phyloP scores from a whole-genome alignment of 345 rosid genomes.

The Linum trigynum region DNA sequence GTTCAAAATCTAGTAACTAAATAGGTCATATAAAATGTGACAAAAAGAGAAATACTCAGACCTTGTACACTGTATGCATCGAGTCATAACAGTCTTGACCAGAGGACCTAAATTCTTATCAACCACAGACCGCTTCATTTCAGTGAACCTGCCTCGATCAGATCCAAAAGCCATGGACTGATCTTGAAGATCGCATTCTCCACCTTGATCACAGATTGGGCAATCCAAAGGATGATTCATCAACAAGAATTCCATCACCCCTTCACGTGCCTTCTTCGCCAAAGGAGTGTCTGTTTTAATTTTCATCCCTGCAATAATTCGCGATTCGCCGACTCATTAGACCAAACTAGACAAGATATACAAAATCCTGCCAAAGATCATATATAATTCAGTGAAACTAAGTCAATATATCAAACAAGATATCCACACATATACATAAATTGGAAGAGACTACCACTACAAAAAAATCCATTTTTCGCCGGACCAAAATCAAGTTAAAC shows the following conservation, averaged over 20 bases:
- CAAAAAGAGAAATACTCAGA: constrained; percentile 13
- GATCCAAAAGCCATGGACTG: constrained; percentile 99
- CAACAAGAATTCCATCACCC: constrained; percentile 94
- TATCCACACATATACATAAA: no score
- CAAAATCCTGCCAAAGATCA: no score
- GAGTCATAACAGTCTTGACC: constrained; percentile 99
- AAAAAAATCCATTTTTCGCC: no score
- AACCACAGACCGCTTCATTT: constrained; percentile 92
- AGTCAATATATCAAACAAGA: no score
- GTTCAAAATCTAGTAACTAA: background rate
- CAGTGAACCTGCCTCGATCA: constrained; percentile 94
- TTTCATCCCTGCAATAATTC: constrained; percentile 68
- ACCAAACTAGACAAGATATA: background rate
- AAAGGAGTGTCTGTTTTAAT: constrained; percentile 91
- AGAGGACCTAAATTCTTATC: constrained; percentile 98
- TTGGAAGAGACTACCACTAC: no score
- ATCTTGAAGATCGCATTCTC: constrained; percentile 98
- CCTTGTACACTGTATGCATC: constrained; percentile 99
- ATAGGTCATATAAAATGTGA: background rate
- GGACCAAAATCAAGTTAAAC: no score
- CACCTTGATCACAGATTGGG: constrained; percentile 98
- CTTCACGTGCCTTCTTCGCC: constrained; percentile 96
- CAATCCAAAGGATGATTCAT: constrained; percentile 99
- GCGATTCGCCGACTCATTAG: background rate
- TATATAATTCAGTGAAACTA: no score